Conservation (phyloP, 345 rosid genomes). For the Firmiana major region DNA sequence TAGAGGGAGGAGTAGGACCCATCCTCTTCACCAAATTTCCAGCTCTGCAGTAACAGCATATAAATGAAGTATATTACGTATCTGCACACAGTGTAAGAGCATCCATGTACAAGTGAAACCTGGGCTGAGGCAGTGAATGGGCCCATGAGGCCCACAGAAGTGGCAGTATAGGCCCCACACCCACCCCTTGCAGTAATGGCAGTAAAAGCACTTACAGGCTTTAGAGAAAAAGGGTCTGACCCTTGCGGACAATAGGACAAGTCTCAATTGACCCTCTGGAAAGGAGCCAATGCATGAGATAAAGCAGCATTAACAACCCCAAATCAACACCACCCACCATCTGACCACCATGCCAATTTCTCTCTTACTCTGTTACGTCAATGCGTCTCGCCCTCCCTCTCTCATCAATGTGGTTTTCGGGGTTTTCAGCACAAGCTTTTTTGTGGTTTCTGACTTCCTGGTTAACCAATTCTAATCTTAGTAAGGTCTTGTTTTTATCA, state of each 20-base stretch:
- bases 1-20: not conserved
- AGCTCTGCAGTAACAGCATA: slow-evolving; percentile 28
- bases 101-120: not conserved
- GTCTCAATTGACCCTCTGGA: not conserved
- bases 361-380: not conserved
- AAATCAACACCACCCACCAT: slow-evolving; percentile 3
- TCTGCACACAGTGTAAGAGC: not conserved
- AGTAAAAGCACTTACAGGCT: slow-evolving; percentile 15
- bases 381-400: not conserved
- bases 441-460: not conserved
- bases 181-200: not conserved
- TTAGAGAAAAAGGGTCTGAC: not conserved
- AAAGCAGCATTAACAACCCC: slow-evolving; percentile 27
- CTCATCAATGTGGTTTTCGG: not conserved
- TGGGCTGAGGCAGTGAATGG: not conserved
- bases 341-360: not conserved
- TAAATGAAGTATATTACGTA: not conserved
- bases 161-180: slow-evolving; percentile 8
- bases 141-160: not conserved
- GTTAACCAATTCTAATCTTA: too few species aligned
- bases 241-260: slow-evolving; percentile 7
- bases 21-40: slow-evolving; percentile 28
- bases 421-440: not conserved
- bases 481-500: too few species aligned
- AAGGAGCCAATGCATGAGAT: slow-evolving; percentile 33